Percentiles rank a stretch among this genome's conserved stretches.
Evolutionary conservation across 2,329 filamentous ascomycete genomes (phyloP).

Genomic region (Exophiala phaeomuriformis): DNA sequence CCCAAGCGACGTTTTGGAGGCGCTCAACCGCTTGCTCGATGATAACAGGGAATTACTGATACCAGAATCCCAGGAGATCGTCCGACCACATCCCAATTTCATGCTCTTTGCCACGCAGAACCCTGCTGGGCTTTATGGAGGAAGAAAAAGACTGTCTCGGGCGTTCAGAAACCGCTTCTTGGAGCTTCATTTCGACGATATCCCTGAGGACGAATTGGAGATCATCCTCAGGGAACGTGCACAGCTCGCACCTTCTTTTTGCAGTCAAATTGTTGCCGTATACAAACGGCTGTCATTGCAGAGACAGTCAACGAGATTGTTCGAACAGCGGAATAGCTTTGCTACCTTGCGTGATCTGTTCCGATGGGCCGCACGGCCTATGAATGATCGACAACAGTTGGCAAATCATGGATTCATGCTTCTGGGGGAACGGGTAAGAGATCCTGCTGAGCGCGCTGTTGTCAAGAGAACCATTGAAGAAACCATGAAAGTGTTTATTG

Average conservation of each 20-base stretch:
- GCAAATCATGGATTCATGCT: constrained; percentile 94
- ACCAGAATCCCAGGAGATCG: constrained; percentile 89
- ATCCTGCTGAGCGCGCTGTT: constrained; percentile 72
- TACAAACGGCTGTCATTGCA: constrained; percentile 88
- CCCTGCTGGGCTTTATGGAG: constrained; percentile 88
- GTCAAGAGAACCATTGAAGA: constrained; percentile 85
- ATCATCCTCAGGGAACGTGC: constrained; percentile 84
- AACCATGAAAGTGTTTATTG: constrained; percentile 78
- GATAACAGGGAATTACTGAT: constrained; percentile 95
- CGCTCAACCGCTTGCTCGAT: constrained; percentile 87
- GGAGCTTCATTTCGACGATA: constrained; percentile 96
- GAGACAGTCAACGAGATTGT: constrained; percentile 81
- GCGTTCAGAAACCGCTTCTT: constrained; percentile 96
- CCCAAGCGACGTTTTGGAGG: constrained; percentile 93
- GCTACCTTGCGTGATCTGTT: constrained; percentile 94
- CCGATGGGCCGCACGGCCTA: constrained; percentile 80
- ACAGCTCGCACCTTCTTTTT: constrained; percentile 84
- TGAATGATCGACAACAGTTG: constrained; percentile 79
- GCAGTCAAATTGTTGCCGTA: constrained; percentile 80
- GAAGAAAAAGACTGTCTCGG: constrained; percentile 82
- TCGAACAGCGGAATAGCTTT: constrained; percentile 96
- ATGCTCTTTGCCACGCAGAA: constrained; percentile 99
- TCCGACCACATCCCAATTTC: constrained; percentile 87
- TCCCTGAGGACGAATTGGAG: constrained; percentile 87
- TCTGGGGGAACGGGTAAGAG: constrained; percentile 87